Evolutionary conservation across 163 green algal species (phyloP), one percentile per base, ranked within the genome.

Genomic region (Trebouxiophyceae sp.): DNA sequence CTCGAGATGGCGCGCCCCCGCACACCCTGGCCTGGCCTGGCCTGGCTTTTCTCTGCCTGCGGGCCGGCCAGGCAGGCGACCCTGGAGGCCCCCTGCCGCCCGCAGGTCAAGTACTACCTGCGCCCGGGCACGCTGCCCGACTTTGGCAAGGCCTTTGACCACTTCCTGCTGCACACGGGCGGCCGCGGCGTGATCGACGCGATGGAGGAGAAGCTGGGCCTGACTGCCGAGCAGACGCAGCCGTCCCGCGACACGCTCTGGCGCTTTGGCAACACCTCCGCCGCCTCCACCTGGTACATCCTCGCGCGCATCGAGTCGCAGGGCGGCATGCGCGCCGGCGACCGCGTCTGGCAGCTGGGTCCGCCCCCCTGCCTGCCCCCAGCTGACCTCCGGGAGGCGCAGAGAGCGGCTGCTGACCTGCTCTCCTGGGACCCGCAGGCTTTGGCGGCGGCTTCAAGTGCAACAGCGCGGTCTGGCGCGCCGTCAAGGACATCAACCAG

Each of bases 111-210:
- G 39, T 50, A 16, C 12, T 12, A 12, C 12, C 39, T 50, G 39
- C 12, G n/a, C 23, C 19, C 67, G 91, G 97, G 68, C 33, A 90
- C 90, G 77, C 69, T 89, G 20, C 84, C 84, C 24, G 75, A 90
- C 70, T 91, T 91, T 66, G 83, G 67, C 57, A 73, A 77, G 28
- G 86, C 86, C 3, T 93, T 93, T 54, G 68, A 93, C 58, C 86
- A 93, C 69, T 92, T 93, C 57, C 93, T 86, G 60, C 78, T 91
- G 54, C 84, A 91, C 82, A 95, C 91, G 0, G 91, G 87, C 33
- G 79, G 68, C 24, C 81, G 91, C n/a, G 92, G 84, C 33, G 89
- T 97, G 27, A 92, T 97, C 59, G 92, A 97, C 60, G 89, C 90
- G 62, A 89, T 97, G 46, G 90, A 97, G 74, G 87, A 91, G 73